Evolutionary conservation across 805 yeast species (phyloP).

Genomic region (Pichia cephalocereana): DNA sequence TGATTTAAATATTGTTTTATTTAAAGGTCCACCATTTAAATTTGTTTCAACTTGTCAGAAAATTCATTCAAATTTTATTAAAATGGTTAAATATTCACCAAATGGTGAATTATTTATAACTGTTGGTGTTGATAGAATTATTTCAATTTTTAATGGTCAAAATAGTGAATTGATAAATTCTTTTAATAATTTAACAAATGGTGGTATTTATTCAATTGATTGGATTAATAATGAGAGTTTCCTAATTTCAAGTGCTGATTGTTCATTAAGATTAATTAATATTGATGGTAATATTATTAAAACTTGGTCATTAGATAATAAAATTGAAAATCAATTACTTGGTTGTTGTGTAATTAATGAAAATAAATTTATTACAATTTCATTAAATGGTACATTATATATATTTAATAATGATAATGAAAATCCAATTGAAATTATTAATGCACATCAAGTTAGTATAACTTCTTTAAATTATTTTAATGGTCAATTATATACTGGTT

Average conservation of each 20-base stretch:
- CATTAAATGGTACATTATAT: conserved; percentile 64
- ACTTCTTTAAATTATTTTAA: conserved; percentile 41
- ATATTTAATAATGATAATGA: conserved; percentile 37
- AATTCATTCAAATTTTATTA: conserved; percentile 66
- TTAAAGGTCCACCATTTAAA: conserved; percentile 90
- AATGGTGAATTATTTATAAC: conserved; percentile 67
- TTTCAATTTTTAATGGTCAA: conserved; percentile 77
- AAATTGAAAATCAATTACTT: conserved; percentile 60
- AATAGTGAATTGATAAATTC: conserved; percentile 64
- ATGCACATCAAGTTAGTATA: conserved; percentile 79
- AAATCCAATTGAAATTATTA: conserved; percentile 33
- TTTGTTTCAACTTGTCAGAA: conserved; percentile 66
- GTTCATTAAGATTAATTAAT: conserved; percentile 58
- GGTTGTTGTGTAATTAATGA: conserved; percentile 57
- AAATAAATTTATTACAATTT: conserved; percentile 49
- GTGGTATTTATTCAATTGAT: conserved; percentile 71
- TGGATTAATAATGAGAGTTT: conserved; percentile 60
- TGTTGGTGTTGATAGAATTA: conserved; percentile 77
- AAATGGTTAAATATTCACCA: conserved; percentile 76
- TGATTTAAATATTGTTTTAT: conserved; percentile 76
- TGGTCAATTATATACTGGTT: conserved; percentile 45
- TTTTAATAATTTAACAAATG: conserved; percentile 48
- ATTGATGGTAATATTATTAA: conserved; percentile 32
- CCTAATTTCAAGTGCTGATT: conserved; percentile 81
- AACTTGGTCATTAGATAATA: conserved; percentile 41